Evolutionary conservation across 768 basidiomycete species (phyloP), one percentile per base, ranked within the genome.

Genomic region (Udeniomyces megalosporus): DNA sequence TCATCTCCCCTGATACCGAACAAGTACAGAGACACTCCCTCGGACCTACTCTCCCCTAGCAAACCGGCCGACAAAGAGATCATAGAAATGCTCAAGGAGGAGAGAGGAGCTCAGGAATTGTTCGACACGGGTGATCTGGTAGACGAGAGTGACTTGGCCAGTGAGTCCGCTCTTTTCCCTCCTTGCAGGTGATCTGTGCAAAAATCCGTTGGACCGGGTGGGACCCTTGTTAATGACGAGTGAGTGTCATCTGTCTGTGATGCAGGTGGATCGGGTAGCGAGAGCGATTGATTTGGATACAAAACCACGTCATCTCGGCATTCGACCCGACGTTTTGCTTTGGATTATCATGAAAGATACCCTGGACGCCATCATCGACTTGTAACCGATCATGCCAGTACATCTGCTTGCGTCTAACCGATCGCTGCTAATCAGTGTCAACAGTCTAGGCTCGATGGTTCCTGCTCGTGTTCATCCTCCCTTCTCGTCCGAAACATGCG

Each of bases 11-110:
- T 49, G 4, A 42, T 65, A 6, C 31, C 8, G 15, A 65, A 65
- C 58, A 65, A 65, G 53, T 60, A 60, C 51, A 32, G 24, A 6
- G 51, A 65, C 38, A 59, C 52, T 7, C 58, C 63, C 3, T 29
- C 58, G n/a, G 63, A 65, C 24, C 34, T 65, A 17, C 52, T 65
- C n/a, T 55, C 63, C 4, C 26, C 58, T 4, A 34, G 58, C 24
- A 53, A 55, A 45, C 51, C 63, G 8, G 52, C 45, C 38, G 63
- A 65, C 38, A 45, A 47, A 34, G 63, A 65, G 38, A 47, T 65
- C 11, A 28, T 48, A 20, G 49, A 51, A 17, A 29, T 60, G 10
- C 26, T 65, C 22, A 28, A 54, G n/a, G 58, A 54, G n/a, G 52
- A 65, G 63, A 28, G 31, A 29, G 60, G 60, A 17, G 32, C 11